Conservation (phyloP, 2,329 filamentous ascomycete genomes). For the Raffaelea deltoideospora region DNA sequence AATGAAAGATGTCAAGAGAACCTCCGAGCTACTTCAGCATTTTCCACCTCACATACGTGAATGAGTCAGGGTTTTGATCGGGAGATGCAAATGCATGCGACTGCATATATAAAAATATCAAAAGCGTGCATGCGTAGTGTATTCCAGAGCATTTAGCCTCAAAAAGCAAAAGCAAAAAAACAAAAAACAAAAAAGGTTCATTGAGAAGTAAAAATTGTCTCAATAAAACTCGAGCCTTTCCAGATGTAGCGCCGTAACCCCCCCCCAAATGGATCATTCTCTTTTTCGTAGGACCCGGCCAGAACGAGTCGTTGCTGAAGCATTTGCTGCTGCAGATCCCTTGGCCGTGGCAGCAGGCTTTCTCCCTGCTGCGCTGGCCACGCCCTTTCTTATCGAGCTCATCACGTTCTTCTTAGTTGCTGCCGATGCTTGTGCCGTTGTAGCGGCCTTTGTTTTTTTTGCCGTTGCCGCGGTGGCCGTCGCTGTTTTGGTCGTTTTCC, state of each 20-base stretch:
- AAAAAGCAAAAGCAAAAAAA: background rate
- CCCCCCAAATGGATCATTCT: slow-evolving; percentile 15
- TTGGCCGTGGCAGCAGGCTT: slow-evolving; percentile 27
- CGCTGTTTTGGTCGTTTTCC: slow-evolving; percentile 25
- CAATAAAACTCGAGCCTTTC: background rate
- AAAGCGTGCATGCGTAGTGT: too few relatives aligned
- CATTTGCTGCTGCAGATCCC: slow-evolving; percentile 18
- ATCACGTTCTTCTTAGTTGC: slow-evolving; percentile 36
- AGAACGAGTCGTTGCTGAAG: slow-evolving; percentile 19
- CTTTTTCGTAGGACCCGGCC: slow-evolving; percentile 42
- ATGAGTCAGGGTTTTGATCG: too few relatives aligned
- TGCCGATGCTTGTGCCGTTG: slow-evolving; percentile 20
- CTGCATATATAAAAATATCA: too few relatives aligned
- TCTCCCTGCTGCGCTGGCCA: slow-evolving; percentile 31
- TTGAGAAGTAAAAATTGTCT: background rate
- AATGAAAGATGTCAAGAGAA: too few relatives aligned
- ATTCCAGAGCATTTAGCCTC: background rate
- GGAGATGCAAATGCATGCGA: too few relatives aligned
- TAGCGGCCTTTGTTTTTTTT: slow-evolving; percentile 18
- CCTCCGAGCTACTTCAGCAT: too few relatives aligned
- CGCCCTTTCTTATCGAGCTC: slow-evolving; percentile 37
- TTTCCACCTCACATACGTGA: too few relatives aligned
- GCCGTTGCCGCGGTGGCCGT: slow-evolving; percentile 12
- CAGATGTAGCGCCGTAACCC: background rate
- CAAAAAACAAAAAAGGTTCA: background rate